phyloP scores from a whole-genome alignment of 176 grass and related monocot genomes.

The Elaeis guineensis region DNA sequence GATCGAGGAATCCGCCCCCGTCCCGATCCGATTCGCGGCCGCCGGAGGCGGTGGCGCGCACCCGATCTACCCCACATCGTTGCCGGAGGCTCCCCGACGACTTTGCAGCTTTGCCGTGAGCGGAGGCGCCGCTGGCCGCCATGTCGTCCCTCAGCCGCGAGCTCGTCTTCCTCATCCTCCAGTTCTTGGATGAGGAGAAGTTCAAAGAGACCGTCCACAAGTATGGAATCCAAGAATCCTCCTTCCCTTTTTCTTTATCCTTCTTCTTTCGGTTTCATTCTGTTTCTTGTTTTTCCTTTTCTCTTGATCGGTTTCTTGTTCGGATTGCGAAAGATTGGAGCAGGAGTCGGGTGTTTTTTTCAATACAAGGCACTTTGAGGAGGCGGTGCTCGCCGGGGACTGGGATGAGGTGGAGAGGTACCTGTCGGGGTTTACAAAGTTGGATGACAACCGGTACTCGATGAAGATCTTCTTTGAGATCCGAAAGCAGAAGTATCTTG shows the following conservation, averaged over 20 bases:
- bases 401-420: conserved; percentile 1
- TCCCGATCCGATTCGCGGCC: no score
- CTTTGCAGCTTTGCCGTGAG: no score
- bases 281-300: neutral
- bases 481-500: no score
- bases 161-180: conserved; percentile 2
- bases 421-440: neutral
- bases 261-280: neutral
- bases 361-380: neutral
- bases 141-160: conserved; percentile 1
- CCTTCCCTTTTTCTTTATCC: neutral
- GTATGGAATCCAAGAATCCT: neutral
- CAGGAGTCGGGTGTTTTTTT: neutral
- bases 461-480: no score
- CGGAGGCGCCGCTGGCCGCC: neutral
- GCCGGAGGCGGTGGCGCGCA: no score
- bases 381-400: neutral
- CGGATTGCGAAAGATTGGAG: neutral
- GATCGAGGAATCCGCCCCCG: no score
- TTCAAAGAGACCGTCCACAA: neutral
- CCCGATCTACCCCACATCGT: no score
- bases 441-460: no score
- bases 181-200: neutral
- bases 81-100: no score
- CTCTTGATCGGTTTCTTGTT: neutral